Evolutionary conservation across 768 basidiomycete species (phyloP), one percentile per base, ranked within the genome.

Genomic region (Termitomyces sp.): DNA sequence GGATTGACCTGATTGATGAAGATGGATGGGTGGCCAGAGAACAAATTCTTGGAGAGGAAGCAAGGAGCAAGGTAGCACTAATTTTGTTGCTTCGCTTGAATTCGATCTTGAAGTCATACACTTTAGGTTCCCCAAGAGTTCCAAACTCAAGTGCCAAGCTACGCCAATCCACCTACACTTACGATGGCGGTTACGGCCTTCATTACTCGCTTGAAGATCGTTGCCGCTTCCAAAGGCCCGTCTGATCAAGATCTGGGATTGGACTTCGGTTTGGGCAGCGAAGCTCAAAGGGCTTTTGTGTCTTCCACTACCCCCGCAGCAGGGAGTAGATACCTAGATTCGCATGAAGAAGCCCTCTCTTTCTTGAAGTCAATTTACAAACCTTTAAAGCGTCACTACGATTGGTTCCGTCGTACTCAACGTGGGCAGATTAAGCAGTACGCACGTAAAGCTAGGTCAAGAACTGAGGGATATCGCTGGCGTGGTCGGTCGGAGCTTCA

Each of bases 1-100:
- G 95, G 95, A 85, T 97, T 50, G 76, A 86, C 61, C 81, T 98
- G 46, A 92, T 97, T 55, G 94, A 98, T 68, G 89, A 91, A 36
- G 84, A 97, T 63, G 95, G 95, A 1, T 98, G 95, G 95, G 91
- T 98, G 43, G 96, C 86, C 1, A 82, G 95, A 26, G 95, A 98
- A 72, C 95, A 98, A 72, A 98, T 98, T 58, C 82, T 98, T 0
- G 95, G 95, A 4, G 95, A 95, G 64, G 95, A 98, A 74, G 95
- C 95, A 18, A 85, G 96, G 50, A 97, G 95, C 79, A 93, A 91
- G 75, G 92, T 89, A 48, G n/a, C 2, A 12, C 4, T 7, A 20
- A 37, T 10, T 24, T 30, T 42, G n/a, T 26, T 34, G 22, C 7
- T 37, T 37, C n/a, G 7, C 10, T 22, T 20, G 18, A 32, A 18